Percentiles rank a stretch among this genome's conserved stretches.
These are phyloP conservation scores for Botrytis squamosa DNA, from an alignment of 2,329 filamentous ascomycete genomes.

Conservation along the genomic window DNA sequence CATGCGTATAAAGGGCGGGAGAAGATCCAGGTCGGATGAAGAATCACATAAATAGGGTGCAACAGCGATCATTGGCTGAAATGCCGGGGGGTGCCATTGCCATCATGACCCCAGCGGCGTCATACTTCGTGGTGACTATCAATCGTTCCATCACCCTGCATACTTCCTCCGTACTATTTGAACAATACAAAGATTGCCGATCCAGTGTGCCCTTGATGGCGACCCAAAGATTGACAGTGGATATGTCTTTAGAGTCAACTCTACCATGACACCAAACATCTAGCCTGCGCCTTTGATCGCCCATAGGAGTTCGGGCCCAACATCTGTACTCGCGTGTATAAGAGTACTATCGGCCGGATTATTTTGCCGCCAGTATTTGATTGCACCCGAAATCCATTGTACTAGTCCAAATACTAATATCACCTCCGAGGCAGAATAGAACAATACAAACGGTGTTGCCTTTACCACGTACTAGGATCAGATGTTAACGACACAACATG, in stretches of 20 bases:
- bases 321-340: background rate
- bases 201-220: background rate
- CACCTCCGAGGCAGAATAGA: slow-evolving; percentile 2
- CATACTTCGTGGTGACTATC: background rate
- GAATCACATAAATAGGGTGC: background rate
- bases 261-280: background rate
- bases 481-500: background rate
- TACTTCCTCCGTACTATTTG: background rate
- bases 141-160: background rate
- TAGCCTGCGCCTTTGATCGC: background rate
- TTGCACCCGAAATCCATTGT: background rate
- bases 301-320: background rate
- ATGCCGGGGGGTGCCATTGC: background rate
- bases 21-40: background rate
- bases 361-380: background rate
- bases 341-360: background rate
- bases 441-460: background rate
- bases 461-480: background rate
- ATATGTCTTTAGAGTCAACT: background rate
- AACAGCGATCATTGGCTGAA: background rate
- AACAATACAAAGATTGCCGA: background rate
- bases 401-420: background rate
- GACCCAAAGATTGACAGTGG: background rate
- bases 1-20: background rate
- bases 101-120: background rate